These are phyloP conservation scores for Purshia tridentata DNA, from an alignment of 306 rosid species.

Conservation along the genomic window DNA sequence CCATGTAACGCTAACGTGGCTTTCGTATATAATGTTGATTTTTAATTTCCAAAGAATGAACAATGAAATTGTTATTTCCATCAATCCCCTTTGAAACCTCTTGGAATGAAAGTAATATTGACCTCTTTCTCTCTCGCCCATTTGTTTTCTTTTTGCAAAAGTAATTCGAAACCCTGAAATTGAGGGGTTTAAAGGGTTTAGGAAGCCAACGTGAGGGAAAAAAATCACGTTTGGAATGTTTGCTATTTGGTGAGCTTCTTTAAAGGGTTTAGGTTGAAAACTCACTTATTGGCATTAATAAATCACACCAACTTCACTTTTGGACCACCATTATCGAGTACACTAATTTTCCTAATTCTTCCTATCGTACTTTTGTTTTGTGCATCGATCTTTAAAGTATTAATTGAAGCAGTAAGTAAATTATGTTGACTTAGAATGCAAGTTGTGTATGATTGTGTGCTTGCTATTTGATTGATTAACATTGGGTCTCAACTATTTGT, in stretches of 20 bases:
- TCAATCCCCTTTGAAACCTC: no score
- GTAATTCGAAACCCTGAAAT: slow-evolving; percentile 22
- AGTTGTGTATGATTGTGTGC: background rate
- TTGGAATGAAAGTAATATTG: no score
- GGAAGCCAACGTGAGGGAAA: slow-evolving; percentile 19
- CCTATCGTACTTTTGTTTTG: background rate
- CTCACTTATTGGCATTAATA: slow-evolving; percentile 11
- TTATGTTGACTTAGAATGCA: slow-evolving; percentile 7
- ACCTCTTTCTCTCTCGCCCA: background rate
- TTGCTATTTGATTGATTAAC: background rate
- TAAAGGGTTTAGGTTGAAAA: slow-evolving; percentile 29
- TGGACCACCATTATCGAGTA: slow-evolving; percentile 17
- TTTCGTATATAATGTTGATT: no score
- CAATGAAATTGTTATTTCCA: no score
- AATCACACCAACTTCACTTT: slow-evolving; percentile 17
- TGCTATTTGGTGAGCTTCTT: slow-evolving; percentile 9
- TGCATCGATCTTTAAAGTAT: background rate
- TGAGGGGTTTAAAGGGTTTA: slow-evolving; percentile 23
- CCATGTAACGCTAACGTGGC: no score
- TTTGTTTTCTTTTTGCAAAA: background rate
- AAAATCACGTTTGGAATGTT: slow-evolving; percentile 25
- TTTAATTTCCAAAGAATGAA: no score
- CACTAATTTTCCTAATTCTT: slow-evolving; percentile 2
- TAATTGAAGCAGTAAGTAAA: background rate
- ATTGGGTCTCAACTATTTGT: no score